Conservation (phyloP, 1,284 basidiomycete genomes). For the Porodaedalea pini region DNA sequence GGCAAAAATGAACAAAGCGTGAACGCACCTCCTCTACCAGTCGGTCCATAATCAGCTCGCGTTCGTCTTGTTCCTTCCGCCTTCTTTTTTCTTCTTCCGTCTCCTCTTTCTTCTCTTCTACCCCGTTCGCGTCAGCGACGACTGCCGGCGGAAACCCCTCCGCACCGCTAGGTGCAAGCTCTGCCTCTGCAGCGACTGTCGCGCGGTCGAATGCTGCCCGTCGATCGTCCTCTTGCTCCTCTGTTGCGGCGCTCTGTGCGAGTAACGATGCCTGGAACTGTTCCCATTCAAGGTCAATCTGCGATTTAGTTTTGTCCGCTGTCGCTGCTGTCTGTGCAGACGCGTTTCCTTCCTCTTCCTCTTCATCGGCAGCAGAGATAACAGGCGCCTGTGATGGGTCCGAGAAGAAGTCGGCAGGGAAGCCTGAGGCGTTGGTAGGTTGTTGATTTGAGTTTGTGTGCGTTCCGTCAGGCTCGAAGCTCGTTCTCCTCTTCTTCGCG, state of each 20-base stretch:
- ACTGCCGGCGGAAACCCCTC: conserved; percentile 50
- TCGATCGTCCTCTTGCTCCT: conserved; percentile 27
- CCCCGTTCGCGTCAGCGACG: conserved; percentile 27
- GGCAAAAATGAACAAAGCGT: not conserved
- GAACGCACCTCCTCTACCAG: conserved; percentile 55
- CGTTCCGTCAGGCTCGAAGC: conserved; percentile 16
- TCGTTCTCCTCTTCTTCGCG: conserved; percentile 17
- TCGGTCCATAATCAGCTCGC: conserved; percentile 78
- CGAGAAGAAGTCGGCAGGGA: conserved; percentile 77
- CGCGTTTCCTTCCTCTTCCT: conserved; percentile 40
- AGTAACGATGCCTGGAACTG: conserved; percentile 64
- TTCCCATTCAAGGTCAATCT: conserved; percentile 34
- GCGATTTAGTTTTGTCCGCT: conserved; percentile 18
- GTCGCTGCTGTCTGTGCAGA: conserved; percentile 22
- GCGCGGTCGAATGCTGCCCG: conserved; percentile 60
- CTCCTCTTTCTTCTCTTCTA: conserved; percentile 27
- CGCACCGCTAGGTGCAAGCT: conserved; percentile 43
- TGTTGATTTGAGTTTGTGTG: conserved; percentile 13
- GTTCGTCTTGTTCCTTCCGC: conserved; percentile 62
- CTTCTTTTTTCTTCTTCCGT: conserved; percentile 35
- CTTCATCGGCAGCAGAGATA: conserved; percentile 35
- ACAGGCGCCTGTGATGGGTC: conserved; percentile 56
- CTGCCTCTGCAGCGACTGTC: conserved; percentile 67
- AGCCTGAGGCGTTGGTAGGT: conserved; percentile 27
- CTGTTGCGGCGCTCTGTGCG: conserved; percentile 23